Evolutionary conservation across 805 yeast species (phyloP).

Genomic region (Schwanniomyces polymorphus): DNA sequence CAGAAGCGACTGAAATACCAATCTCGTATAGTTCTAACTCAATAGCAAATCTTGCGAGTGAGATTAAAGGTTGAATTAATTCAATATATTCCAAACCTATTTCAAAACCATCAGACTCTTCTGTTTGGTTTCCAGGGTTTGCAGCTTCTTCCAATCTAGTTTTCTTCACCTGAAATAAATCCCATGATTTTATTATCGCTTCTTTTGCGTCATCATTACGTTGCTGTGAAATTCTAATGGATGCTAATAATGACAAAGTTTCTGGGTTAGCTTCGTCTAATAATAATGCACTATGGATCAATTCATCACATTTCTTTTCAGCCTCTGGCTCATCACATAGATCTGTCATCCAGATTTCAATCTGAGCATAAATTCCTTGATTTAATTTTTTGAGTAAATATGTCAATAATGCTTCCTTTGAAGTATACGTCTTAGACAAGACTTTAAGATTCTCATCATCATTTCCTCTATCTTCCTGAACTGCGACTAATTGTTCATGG

Average conservation of each 20-base stretch:
- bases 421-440: constrained; percentile 22
- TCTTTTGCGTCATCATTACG: constrained; percentile 67
- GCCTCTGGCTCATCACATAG: constrained; percentile 92
- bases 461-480: constrained; percentile 19
- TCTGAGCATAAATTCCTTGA: constrained; percentile 78
- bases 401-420: constrained; percentile 18
- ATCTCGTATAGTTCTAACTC: constrained; percentile 74
- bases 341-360: constrained; percentile 98
- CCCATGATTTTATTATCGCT: constrained; percentile 73
- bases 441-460: constrained; percentile 23
- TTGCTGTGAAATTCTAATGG: constrained; percentile 88
- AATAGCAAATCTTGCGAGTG: constrained; percentile 70
- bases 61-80: constrained; percentile 68
- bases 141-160: constrained; percentile 44
- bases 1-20: constrained; percentile 63
- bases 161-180: constrained; percentile 56
- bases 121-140: constrained; percentile 12
- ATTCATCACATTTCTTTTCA: constrained; percentile 72
- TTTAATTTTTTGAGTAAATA: constrained; percentile 59
- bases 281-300: constrained; percentile 63
- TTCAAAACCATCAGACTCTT: constrained; percentile 41
- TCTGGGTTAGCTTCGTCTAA: constrained; percentile 70
- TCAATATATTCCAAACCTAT: constrained; percentile 58
- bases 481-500: constrained; percentile 32
- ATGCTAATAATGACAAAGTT: constrained; percentile 77